These are phyloP conservation scores for Diaporthe capsici DNA, from an alignment of 2,329 filamentous ascomycete genomes.

Conservation along the genomic window DNA sequence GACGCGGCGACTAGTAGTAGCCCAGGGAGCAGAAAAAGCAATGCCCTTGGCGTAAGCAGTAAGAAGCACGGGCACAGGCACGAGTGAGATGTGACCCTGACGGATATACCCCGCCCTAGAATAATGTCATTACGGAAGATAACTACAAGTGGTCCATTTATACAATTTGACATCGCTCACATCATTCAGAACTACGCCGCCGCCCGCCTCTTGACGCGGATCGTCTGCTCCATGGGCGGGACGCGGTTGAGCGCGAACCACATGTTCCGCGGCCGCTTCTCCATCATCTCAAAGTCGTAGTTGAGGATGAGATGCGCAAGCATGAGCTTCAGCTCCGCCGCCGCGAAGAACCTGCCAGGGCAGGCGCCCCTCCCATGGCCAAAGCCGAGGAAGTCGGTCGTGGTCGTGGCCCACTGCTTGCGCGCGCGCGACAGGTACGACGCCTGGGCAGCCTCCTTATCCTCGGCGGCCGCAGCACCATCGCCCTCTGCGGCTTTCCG, in stretches of 20 bases:
- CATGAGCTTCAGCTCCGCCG: constrained; percentile 53
- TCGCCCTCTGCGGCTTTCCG: background rate
- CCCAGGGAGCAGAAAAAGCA: background rate
- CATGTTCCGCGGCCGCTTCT: constrained; percentile 31
- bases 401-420: constrained; percentile 42
- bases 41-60: background rate
- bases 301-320: constrained; percentile 46
- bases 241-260: constrained; percentile 40
- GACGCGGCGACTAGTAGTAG: background rate
- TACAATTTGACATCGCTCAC: background rate
- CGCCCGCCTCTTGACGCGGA: constrained; percentile 31
- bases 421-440: constrained; percentile 26
- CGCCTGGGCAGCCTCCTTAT: constrained; percentile 20
- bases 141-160: background rate
- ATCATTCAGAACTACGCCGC: background rate
- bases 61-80: background rate
- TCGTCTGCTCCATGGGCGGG: constrained; percentile 37
- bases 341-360: constrained; percentile 56
- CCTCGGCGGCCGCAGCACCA: background rate
- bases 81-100: background rate
- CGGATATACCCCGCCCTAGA: constrained; percentile 4
- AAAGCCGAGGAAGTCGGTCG: constrained; percentile 49
- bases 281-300: constrained; percentile 46
- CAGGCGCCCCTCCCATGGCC: constrained; percentile 57
- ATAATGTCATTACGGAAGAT: background rate